phyloP scores from a whole-genome alignment of 805 yeast genomes.

The Teunomyces stri region DNA sequence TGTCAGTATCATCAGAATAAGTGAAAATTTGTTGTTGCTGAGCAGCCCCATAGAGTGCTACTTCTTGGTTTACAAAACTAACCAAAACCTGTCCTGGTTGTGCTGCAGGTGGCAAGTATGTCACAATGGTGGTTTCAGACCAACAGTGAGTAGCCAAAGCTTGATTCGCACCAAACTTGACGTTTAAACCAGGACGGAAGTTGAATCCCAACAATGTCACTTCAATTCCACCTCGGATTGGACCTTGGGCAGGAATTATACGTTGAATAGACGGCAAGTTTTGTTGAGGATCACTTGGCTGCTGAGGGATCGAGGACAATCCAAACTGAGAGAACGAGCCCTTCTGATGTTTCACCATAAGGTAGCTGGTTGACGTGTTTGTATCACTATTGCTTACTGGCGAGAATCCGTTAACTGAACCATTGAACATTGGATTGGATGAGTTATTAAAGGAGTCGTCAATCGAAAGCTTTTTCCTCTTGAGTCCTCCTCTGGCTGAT shows the following conservation, averaged over 20 bases:
- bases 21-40: slow-evolving; percentile 69
- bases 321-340: slow-evolving; percentile 7
- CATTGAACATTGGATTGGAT: slow-evolving; percentile 39
- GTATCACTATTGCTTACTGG: slow-evolving; percentile 48
- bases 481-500: slow-evolving; percentile 38
- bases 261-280: slow-evolving; percentile 66
- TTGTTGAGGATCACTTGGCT: slow-evolving; percentile 8
- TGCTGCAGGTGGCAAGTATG: slow-evolving; percentile 88
- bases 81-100: slow-evolving; percentile 91
- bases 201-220: slow-evolving; percentile 86
- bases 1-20: slow-evolving; percentile 91
- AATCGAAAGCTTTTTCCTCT: slow-evolving; percentile 49
- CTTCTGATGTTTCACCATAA: slow-evolving; percentile 5
- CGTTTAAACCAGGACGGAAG: slow-evolving; percentile 77
- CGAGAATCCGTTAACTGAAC: slow-evolving; percentile 40
- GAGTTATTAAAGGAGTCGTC: slow-evolving; percentile 40
- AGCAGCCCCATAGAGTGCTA: slow-evolving; percentile 23
- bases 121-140: slow-evolving; percentile 92
- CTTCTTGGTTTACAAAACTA: slow-evolving; percentile 60
- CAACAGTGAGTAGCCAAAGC: slow-evolving; percentile 91
- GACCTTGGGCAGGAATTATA: slow-evolving; percentile 94
- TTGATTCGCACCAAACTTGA: slow-evolving; percentile 79
- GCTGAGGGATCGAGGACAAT: slow-evolving; percentile 11
- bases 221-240: slow-evolving; percentile 94
- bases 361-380: slow-evolving; percentile 22